A percentile compares a stretch with the other conserved stretches of the same genome.
These are phyloP conservation scores for Apophysomyces sp. DNA, from an alignment of 371 early-diverging fungal genomes.

Conservation along the genomic window DNA sequence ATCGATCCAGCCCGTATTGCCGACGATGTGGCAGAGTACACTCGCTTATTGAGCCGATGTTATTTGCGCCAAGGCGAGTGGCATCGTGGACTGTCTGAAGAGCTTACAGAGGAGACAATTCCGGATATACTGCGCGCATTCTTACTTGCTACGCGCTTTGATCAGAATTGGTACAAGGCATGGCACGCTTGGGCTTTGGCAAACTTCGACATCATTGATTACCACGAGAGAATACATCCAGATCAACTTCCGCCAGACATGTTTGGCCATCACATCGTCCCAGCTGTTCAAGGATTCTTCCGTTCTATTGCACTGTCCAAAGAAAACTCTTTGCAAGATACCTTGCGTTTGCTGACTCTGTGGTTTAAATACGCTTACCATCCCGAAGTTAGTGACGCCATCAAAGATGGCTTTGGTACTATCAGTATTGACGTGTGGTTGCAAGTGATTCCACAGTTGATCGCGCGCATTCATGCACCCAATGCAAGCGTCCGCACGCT, in stretches of 20 bases:
- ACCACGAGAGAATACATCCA: slow-evolving; percentile 65
- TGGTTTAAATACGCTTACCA: slow-evolving; percentile 97
- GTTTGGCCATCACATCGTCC: slow-evolving; percentile 64
- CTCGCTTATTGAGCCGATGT: slow-evolving; percentile 81
- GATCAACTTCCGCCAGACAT: slow-evolving; percentile 55
- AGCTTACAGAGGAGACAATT: slow-evolving; percentile 71
- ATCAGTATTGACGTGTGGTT: slow-evolving; percentile 97
- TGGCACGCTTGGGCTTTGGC: slow-evolving; percentile 98
- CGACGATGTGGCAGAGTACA: slow-evolving; percentile 54
- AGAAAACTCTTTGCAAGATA: slow-evolving; percentile 94
- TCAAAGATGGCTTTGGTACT: slow-evolving; percentile 86
- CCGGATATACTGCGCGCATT: slow-evolving; percentile 84
- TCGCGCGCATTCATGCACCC: slow-evolving; percentile 94
- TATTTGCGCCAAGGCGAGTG: slow-evolving; percentile 94
- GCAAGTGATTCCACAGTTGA: slow-evolving; percentile 97
- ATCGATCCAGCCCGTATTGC: slow-evolving; percentile 53
- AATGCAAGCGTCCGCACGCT: slow-evolving; percentile 81
- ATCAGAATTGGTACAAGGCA: slow-evolving; percentile 96
- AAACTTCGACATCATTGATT: slow-evolving; percentile 89
- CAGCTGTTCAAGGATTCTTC: slow-evolving; percentile 86
- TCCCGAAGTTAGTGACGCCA: slow-evolving; percentile 83
- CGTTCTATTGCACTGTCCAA: slow-evolving; percentile 92
- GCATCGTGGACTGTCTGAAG: slow-evolving; percentile 82
- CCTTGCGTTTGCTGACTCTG: slow-evolving; percentile 89
- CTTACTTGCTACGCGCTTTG: slow-evolving; percentile 87